A percentile compares a stretch with the other conserved stretches of the same genome.
These are phyloP conservation scores for Tylopilus subfusipes DNA, from an alignment of 768 basidiomycete genomes.

Conservation along the genomic window DNA sequence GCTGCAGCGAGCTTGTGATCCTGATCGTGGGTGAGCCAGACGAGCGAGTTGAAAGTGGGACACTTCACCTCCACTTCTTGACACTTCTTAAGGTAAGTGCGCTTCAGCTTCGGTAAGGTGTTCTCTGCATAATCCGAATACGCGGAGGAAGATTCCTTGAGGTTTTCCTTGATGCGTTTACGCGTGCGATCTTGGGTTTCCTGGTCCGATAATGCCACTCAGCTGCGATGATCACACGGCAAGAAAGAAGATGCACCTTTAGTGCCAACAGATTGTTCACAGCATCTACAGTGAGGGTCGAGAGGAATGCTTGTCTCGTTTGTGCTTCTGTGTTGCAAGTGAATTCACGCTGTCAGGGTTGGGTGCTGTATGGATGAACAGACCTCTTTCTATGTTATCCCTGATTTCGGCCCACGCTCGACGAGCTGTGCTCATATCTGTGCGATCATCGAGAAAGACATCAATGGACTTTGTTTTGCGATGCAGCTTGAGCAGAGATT, in stretches of 20 bases:
- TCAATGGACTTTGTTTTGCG: constrained; percentile 69
- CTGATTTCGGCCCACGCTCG: constrained; percentile 80
- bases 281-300: constrained; percentile 68
- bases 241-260: constrained; percentile 45
- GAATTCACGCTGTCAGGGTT: not conserved
- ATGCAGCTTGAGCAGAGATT: constrained; percentile 70
- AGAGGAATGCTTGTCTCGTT: constrained; percentile 73
- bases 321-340: constrained; percentile 65
- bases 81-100: constrained; percentile 78
- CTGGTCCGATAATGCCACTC: constrained; percentile 34
- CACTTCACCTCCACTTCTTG: constrained; percentile 75
- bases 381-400: constrained; percentile 82
- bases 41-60: not conserved
- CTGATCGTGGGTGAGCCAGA: constrained; percentile 35
- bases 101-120: constrained; percentile 76
- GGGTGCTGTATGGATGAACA: constrained; percentile 12
- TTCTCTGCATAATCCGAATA: constrained; percentile 82
- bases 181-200: constrained; percentile 91
- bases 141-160: constrained; percentile 71
- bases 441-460: constrained; percentile 66
- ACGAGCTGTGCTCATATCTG: constrained; percentile 59
- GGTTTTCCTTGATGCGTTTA: constrained; percentile 86
- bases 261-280: constrained; percentile 63
- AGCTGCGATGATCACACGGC: not conserved
- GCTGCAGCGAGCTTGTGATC: constrained; percentile 57